Percentiles rank a stretch among this genome's conserved stretches.
These are phyloP conservation scores for Daphne laureola DNA, from an alignment of 441 rosid species.

Conservation along the genomic window DNA sequence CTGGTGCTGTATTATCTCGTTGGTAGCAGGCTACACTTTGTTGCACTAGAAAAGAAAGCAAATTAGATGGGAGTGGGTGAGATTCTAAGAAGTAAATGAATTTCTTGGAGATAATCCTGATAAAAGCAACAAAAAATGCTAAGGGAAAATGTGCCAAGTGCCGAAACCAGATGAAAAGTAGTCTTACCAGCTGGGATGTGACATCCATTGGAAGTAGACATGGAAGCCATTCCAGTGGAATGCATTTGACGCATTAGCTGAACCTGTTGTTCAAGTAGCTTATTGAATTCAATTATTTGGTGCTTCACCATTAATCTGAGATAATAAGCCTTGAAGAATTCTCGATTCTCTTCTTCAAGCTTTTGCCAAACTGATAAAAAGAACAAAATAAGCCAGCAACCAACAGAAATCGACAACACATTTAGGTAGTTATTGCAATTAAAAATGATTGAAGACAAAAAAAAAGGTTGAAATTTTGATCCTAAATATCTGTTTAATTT, in stretches of 20 bases:
- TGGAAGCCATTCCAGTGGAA: conserved; percentile 44
- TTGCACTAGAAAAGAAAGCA: conserved; percentile 39
- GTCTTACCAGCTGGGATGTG: conserved; percentile 63
- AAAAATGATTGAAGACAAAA: no score
- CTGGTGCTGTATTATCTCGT: conserved; percentile 44
- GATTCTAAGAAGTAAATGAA: neutral
- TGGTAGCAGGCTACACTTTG: conserved; percentile 51
- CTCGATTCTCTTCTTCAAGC: conserved; percentile 95
- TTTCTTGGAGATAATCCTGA: neutral
- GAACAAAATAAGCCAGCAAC: conserved; percentile 11
- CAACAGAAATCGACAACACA: neutral
- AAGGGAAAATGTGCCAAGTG: neutral
- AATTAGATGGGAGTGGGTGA: conserved; percentile 14
- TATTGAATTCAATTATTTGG: conserved; percentile 90
- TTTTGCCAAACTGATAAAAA: conserved; percentile 88
- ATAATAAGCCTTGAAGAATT: conserved; percentile 90
- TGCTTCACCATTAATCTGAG: conserved; percentile 85
- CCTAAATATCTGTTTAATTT: no score
- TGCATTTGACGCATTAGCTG: conserved; percentile 69
- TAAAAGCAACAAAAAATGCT: conserved; percentile 2
- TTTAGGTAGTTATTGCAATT: no score
- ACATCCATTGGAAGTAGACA: conserved; percentile 70
- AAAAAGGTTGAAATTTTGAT: no score
- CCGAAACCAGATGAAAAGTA: conserved; percentile 10
- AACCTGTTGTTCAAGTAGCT: conserved; percentile 88